phyloP scores from a whole-genome alignment of 768 basidiomycete species.

The Mycena indigotica region DNA sequence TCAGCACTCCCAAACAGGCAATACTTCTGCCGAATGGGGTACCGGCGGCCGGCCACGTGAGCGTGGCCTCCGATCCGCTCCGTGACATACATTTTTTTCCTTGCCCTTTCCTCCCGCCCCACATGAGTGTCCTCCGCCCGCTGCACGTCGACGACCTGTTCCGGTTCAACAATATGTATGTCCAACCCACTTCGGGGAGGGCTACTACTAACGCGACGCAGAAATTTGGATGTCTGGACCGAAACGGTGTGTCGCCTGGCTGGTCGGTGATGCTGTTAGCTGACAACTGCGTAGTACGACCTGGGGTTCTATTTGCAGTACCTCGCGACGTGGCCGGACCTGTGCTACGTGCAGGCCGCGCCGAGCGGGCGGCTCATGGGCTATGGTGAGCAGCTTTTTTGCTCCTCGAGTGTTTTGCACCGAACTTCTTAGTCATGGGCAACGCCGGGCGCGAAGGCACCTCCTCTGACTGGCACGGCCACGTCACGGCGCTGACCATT shows the following conservation, averaged over 20 bases:
- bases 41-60: not conserved
- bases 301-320: slow-evolving; percentile 89
- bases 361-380: slow-evolving; percentile 87
- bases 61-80: not conserved
- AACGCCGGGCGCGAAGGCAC: slow-evolving; percentile 92
- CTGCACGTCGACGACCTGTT: slow-evolving; percentile 90
- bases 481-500: slow-evolving; percentile 93
- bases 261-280: too few species aligned
- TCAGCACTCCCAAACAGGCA: not conserved
- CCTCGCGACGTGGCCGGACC: slow-evolving; percentile 88
- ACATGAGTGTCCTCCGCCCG: slow-evolving; percentile 88
- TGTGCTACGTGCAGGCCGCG: slow-evolving; percentile 82
- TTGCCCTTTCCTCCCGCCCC: too few species aligned
- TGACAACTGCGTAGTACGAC: slow-evolving; percentile 86
- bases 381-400: slow-evolving; percentile 63
- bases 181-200: slow-evolving; percentile 12
- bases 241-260: slow-evolving; percentile 89
- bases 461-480: slow-evolving; percentile 82
- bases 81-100: not conserved
- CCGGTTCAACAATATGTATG: slow-evolving; percentile 89
- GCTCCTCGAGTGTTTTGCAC: not conserved
- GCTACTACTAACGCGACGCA: too few species aligned
- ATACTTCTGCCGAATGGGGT: not conserved
- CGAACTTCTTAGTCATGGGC: slow-evolving; percentile 67
- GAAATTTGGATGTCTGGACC: slow-evolving; percentile 95